Percentiles rank a stretch among this genome's conserved stretches.
These are phyloP conservation scores for Cryphonectria naterciae DNA, from an alignment of 2,329 filamentous ascomycete genomes.

Conservation along the genomic window DNA sequence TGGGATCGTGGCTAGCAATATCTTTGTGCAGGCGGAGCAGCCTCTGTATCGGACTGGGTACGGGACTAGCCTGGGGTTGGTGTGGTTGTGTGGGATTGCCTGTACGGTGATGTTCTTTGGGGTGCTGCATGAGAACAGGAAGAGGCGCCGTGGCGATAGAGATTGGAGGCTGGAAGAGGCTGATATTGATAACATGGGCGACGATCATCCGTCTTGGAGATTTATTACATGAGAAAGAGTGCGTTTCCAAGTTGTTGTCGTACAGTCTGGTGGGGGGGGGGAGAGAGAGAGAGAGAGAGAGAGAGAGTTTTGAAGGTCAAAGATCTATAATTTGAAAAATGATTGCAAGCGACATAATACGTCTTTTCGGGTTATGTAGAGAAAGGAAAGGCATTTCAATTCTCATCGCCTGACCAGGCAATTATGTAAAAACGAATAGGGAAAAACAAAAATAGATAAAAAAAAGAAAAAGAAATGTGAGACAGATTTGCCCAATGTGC, in stretches of 20 bases:
- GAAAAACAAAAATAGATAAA: not conserved
- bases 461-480: not conserved
- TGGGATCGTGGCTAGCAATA: constrained; percentile 55
- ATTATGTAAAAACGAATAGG: not conserved
- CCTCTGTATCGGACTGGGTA: constrained; percentile 56
- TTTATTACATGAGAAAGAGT: constrained; percentile 11
- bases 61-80: constrained; percentile 48
- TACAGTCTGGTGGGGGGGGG: not conserved
- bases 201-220: constrained; percentile 39
- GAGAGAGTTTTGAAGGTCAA: too few relatives aligned
- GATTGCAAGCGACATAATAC: not conserved
- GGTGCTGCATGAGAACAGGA: constrained; percentile 42
- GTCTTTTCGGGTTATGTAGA: too few relatives aligned
- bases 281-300: too few relatives aligned
- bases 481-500: not conserved
- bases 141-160: constrained; percentile 38
- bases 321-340: too few relatives aligned
- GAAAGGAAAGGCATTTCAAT: too few relatives aligned
- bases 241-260: not conserved
- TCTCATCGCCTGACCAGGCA: not conserved
- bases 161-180: constrained; percentile 37
- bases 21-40: constrained; percentile 52
- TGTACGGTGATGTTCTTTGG: constrained; percentile 37
- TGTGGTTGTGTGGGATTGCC: constrained; percentile 48
- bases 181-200: constrained; percentile 42